A percentile compares a stretch with the other conserved stretches of the same genome.
phyloP scores from a whole-genome alignment of 108 stramenopile genomes.

The Epithemia pelagica region DNA sequence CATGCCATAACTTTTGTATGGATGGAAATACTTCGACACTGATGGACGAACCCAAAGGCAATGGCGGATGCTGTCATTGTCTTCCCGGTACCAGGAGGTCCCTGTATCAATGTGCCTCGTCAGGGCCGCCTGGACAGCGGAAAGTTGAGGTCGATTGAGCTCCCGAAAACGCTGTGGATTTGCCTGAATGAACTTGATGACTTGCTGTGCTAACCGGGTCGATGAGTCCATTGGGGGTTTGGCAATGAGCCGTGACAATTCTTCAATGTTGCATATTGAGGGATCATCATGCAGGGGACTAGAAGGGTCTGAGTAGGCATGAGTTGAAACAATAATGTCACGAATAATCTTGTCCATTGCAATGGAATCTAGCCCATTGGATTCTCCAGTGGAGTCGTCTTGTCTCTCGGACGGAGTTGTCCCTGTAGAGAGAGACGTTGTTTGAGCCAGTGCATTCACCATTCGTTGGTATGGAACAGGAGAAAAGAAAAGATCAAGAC shows the following conservation, averaged over 20 bases:
- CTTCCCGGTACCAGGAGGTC: slow-evolving; percentile 74
- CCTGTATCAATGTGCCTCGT: slow-evolving; percentile 75
- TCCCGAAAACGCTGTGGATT: slow-evolving; percentile 46
- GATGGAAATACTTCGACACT: slow-evolving; percentile 55
- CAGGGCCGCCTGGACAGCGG: slow-evolving; percentile 69
- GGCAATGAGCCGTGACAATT: slow-evolving; percentile 42
- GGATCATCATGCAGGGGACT: slow-evolving; percentile 34
- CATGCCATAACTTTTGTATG: slow-evolving; percentile 77
- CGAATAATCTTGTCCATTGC: slow-evolving; percentile 68
- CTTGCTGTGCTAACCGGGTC: slow-evolving; percentile 44
- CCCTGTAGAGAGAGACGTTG: slow-evolving; percentile 50
- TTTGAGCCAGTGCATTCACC: slow-evolving; percentile 65
- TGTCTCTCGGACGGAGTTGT: slow-evolving; percentile 14
- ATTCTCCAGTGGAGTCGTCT: slow-evolving; percentile 2
- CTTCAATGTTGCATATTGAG: slow-evolving; percentile 38
- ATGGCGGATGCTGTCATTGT: slow-evolving; percentile 71
- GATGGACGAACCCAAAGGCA: slow-evolving; percentile 83
- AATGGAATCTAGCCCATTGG: too few relatives aligned
- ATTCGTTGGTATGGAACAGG: slow-evolving; percentile 78
- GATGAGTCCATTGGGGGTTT: slow-evolving; percentile 68
- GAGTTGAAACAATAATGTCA: slow-evolving; percentile 63
- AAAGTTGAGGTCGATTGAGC: slow-evolving; percentile 74
- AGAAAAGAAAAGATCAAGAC: slow-evolving; percentile 78
- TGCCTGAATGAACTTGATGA: slow-evolving; percentile 42
- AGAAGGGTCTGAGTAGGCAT: slow-evolving; percentile 44